Base-by-base conservation (phyloP, 805 yeast species). In the Metschnikowia matae region DNA sequence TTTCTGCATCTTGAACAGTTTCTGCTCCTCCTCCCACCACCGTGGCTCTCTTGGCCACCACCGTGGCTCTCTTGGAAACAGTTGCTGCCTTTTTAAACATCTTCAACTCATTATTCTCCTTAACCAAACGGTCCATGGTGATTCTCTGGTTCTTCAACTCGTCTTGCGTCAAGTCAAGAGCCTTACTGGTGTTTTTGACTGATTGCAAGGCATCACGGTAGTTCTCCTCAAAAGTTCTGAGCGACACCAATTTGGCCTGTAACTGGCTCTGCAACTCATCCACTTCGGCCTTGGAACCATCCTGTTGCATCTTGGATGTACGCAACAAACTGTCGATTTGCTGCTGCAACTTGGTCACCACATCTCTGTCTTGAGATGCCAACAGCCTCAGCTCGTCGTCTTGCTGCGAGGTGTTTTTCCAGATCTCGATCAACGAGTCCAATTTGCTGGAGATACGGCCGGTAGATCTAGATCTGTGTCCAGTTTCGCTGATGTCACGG, bases 141-240 rank as follows among this genome's bases (percentile, higher is more conserved):
- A 77, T 81, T 58, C 79, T 84, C 62, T 81, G 83, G 62, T 76
- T 81, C 32, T 75, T 74, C 52, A 85, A 69, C 65, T 90, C 96
- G 42, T 77, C 80, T 59, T 89, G 89, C 7, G 92, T 84, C 55
- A 84, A 62, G 43, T 81, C 81, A 49, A 90, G 75, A 0, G 96
- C 96, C 54, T 78, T 80, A 49, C 85, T 84, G 13, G 92, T 83
- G 63, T 84, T 88, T 57, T 81, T 81, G 32, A 88, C 84, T 21
- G 89, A 82, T 54, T 81, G 82, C 48, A 87, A 67, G 0, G 94
- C 86, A 59, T 84, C 82, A 54, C 80, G 80, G 68, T 87, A 89
- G 61, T 85, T 84, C 6, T 71, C 78, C 65, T 89, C 92, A 46
- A 78, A 67, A 31, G 70, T 52, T 50, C 64, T 67, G 50, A 75